These are phyloP conservation scores for Ambrosiella beaveri DNA, from an alignment of 2,329 filamentous ascomycete species.

Conservation along the genomic window DNA sequence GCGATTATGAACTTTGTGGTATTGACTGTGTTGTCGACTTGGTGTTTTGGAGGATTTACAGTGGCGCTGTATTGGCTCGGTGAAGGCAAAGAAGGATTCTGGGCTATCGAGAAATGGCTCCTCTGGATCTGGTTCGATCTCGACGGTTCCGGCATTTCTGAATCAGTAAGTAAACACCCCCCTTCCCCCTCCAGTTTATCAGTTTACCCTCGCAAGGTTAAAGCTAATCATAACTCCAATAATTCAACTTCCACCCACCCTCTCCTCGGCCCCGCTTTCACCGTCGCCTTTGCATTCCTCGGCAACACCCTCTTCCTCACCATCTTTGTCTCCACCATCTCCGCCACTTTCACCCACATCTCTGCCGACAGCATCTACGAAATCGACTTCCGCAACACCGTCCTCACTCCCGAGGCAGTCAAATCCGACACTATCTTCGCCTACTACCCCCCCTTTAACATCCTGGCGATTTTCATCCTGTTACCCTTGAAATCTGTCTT, in stretches of 20 bases:
- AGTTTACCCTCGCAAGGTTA: not conserved
- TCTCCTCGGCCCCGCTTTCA: conserved; percentile 60
- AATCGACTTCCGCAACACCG: conserved; percentile 65
- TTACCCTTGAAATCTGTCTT: conserved; percentile 64
- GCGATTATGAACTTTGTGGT: conserved; percentile 81
- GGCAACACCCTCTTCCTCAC: conserved; percentile 82
- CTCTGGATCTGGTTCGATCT: conserved; percentile 85
- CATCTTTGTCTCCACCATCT: conserved; percentile 72
- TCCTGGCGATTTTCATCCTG: conserved; percentile 56
- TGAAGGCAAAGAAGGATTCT: conserved; percentile 33
- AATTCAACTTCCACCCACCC: conserved; percentile 62
- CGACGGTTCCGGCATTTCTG: conserved; percentile 49
- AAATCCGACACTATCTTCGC: conserved; percentile 72
- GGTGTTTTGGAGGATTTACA: conserved; percentile 73
- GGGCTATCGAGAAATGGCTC: conserved; percentile 70
- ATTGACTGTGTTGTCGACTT: conserved; percentile 55
- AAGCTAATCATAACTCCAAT: conserved; percentile 24
- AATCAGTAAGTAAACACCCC: conserved; percentile 26
- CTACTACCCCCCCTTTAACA: conserved; percentile 70
- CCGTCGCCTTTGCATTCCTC: conserved; percentile 71
- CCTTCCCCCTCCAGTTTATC: no score
- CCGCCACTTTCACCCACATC: conserved; percentile 67
- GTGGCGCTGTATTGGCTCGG: conserved; percentile 65
- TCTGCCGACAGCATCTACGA: conserved; percentile 63
- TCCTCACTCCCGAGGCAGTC: conserved; percentile 70